Evolutionary conservation across 2,329 filamentous ascomycete species (phyloP), one percentile per base, ranked within the genome.

Genomic region (Fusarium camptoceras): DNA sequence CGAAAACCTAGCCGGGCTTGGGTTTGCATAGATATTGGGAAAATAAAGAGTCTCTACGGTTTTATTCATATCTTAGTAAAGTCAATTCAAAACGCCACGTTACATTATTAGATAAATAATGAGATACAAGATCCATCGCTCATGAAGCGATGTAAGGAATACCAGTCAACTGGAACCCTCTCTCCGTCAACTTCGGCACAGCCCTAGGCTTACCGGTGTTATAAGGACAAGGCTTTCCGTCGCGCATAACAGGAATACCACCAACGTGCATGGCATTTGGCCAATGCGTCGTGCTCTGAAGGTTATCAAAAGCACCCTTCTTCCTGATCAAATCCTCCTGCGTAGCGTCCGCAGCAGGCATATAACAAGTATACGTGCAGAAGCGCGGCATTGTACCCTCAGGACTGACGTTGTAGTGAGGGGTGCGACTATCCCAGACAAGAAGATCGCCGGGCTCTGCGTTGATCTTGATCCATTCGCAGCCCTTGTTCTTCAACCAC

Each of bases 201-300:
- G 63, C 30, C 2, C 59, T 56, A 0, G 60, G 60, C 37, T 20
- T 64, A 2, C 39, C 39, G 1, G 60, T 64, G 5, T 64, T 64
- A 4, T 64, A 64, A 15, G 60, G 60, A 24, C 60, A 64, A 44
- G 60, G 60, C 25, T 64, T 37, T 10, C 60, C 60, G 6, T 64
- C 53, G 0, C 60, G 25, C 18, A 64, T 3, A 18, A 64, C n/a
- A 9, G 59, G 59, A 22, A 64, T 64, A 1, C 59, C 59, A 1
- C 60, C 60, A 7, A 64, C 49, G 24, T 64, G 60, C 60, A 64
- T 64, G 14, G 60, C 60, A 20, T 64, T 64, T 5, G 59, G 60
- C 60, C 60, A 64, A 12, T 64, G 60, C 0, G 60, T 64, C 0
- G 60, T 64, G 1, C 60, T 47, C 43, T 64, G 60, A 0, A 64